phyloP scores from a whole-genome alignment of 805 yeast genomes.

The Dipodascopsis tothii region DNA sequence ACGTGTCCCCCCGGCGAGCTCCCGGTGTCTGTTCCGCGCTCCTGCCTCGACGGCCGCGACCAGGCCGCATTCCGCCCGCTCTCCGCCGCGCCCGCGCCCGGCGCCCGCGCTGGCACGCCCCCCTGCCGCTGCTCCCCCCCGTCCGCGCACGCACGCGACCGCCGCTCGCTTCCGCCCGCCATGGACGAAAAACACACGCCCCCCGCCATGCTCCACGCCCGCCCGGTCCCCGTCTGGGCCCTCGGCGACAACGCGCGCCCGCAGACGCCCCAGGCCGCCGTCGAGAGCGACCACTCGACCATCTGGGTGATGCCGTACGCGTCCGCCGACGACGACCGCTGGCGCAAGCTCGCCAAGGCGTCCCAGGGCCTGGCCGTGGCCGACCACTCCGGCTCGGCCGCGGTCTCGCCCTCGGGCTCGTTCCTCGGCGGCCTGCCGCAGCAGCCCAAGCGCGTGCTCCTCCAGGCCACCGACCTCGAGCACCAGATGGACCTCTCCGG shows the following conservation, averaged over 20 bases:
- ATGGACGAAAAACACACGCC: no score
- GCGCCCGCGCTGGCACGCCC: no score
- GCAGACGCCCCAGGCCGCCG: neutral
- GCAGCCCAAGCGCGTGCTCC: slow-evolving; percentile 9
- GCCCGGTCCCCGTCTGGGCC: neutral
- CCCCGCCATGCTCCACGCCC: neutral
- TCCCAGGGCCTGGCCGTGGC: neutral
- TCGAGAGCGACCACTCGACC: neutral
- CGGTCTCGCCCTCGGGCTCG: neutral
- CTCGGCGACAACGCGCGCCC: neutral
- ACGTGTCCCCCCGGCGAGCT: no score
- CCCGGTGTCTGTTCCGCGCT: no score
- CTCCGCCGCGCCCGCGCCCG: no score
- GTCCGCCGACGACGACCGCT: neutral
- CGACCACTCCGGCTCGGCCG: neutral
- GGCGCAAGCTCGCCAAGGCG: slow-evolving; percentile 1
- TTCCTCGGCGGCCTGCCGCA: neutral
- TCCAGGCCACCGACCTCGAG: slow-evolving; percentile 14
- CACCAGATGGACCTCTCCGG: slow-evolving; percentile 21
- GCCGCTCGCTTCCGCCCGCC: no score
- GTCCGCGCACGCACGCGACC: no score
- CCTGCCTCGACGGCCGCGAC: no score
- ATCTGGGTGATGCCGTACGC: neutral
- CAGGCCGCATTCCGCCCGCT: no score
- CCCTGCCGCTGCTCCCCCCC: no score